A percentile compares a stretch with the other conserved stretches of the same genome.
These are phyloP conservation scores for Buddleja alternifolia DNA, from an alignment of 257 asterid species.

Conservation along the genomic window DNA sequence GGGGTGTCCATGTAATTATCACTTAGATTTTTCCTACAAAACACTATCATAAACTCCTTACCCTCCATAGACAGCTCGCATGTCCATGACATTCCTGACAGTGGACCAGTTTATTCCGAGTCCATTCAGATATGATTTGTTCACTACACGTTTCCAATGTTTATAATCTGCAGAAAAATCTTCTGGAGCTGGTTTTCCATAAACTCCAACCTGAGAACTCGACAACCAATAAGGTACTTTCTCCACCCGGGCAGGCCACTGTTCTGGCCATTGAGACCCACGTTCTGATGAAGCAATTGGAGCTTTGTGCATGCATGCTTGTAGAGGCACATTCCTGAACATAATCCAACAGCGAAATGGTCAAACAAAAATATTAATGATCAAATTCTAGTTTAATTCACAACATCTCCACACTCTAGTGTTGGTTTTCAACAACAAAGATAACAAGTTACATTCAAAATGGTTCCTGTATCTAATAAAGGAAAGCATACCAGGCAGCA, in stretches of 20 bases:
- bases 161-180: conserved; percentile 76
- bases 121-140: conserved; percentile 74
- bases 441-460: too few relatives aligned
- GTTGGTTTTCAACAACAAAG: neutral
- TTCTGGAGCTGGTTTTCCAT: conserved; percentile 94
- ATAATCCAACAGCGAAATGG: neutral
- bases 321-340: conserved; percentile 86
- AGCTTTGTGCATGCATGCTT: conserved; percentile 89
- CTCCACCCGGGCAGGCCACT: conserved; percentile 81
- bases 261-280: conserved; percentile 89
- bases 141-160: conserved; percentile 93
- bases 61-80: conserved; percentile 99
- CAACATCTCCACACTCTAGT: too few relatives aligned
- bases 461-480: too few relatives aligned
- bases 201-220: conserved; percentile 83
- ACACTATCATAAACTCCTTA: too few relatives aligned
- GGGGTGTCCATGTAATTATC: too few relatives aligned
- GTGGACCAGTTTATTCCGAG: conserved; percentile 90
- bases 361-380: conserved; percentile 24
- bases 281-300: conserved; percentile 70
- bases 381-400: conserved; percentile 12
- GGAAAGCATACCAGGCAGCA: conserved; percentile 80
- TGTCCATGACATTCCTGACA: conserved; percentile 96
- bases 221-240: conserved; percentile 84
- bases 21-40: too few relatives aligned